Evolutionary conservation across 257 asterid genomes (phyloP), one percentile per base, ranked within the genome.

Genomic region (Solanum neorickii): DNA sequence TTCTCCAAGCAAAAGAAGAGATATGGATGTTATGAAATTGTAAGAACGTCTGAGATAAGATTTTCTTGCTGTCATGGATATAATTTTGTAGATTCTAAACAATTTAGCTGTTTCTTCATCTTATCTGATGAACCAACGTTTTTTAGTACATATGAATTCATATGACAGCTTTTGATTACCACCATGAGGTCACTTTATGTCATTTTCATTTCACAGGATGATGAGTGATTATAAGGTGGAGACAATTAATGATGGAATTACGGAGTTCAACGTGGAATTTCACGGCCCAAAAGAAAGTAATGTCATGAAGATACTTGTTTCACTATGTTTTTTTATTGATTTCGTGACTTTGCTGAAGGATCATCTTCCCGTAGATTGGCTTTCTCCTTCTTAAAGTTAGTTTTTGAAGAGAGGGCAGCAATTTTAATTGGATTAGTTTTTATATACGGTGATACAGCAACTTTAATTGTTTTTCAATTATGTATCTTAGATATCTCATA

Each of bases 231-330:
- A 95, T 89, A 74, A 86, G 2, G 98, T 96, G 88, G 98, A 96
- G 93, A 90, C 99, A 31, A 89, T 95, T 86, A 94, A 96, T 82
- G 99, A 96, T 83, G 98, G 96, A 87, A 91, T 94, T 91, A 94
- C 89, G 66, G 97, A 95, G 95, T 95, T 96, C 93, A 94, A 94
- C 69, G 98, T 96, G 87, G 91, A 92, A 85, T 96, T 96, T 90
- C 95, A 95, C 74, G 99, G 99, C 82, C 99, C 99, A 41, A 96
- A 96, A 95, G 98, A 95, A 94, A 96, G 99, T 96, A 96, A 91
- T 88, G 89, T 59, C 65, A 37, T 80, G 25, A 25, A 47, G 27
- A 80, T 47, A 47, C 7, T 49, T 18, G 44, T 49, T 47, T 80
- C 8, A 13, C 27, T 47, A 47, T 29, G 69, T 80, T 69, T 49